These are phyloP conservation scores for Boletus reticulatus DNA, from an alignment of 768 basidiomycete genomes.

Conservation along the genomic window DNA sequence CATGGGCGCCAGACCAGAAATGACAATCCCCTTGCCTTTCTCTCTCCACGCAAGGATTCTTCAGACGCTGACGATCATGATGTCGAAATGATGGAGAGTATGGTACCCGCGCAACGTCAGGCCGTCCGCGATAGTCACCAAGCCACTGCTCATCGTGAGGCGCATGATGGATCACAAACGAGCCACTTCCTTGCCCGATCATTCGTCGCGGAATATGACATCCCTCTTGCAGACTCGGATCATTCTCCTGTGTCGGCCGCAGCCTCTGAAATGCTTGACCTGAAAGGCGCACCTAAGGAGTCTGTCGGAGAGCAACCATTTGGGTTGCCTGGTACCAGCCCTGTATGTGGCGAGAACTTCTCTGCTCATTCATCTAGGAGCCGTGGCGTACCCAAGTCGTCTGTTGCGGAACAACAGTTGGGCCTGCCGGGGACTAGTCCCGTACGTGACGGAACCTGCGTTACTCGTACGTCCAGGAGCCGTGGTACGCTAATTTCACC, in stretches of 20 bases:
- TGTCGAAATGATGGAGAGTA: slow-evolving; percentile 22
- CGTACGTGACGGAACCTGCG: neutral
- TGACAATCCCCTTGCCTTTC: neutral
- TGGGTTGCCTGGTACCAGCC: slow-evolving; percentile 12
- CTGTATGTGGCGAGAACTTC: slow-evolving; percentile 4
- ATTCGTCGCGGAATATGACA: slow-evolving; percentile 18
- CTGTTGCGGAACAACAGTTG: neutral
- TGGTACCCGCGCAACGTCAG: slow-evolving; percentile 1
- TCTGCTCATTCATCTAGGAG: neutral
- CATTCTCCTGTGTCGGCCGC: slow-evolving; percentile 2
- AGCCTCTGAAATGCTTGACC: neutral
- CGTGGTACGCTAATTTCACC: slow-evolving; percentile 1
- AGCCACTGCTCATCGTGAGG: neutral
- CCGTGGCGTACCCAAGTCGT: neutral
- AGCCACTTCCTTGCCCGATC: neutral
- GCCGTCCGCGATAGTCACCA: neutral
- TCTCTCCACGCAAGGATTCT: neutral
- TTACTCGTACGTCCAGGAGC: neutral
- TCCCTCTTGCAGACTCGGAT: slow-evolving; percentile 6
- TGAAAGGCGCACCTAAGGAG: neutral
- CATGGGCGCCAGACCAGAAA: neutral
- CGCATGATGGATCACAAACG: neutral
- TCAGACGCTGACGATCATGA: neutral
- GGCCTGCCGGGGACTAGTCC: slow-evolving; percentile 18
- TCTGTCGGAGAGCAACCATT: slow-evolving; percentile 1